Percentiles rank a stretch among this genome's conserved stretches.
Evolutionary conservation across 192 early-diverging fungal genomes (phyloP).

Genomic region (Coemansia sp.): DNA sequence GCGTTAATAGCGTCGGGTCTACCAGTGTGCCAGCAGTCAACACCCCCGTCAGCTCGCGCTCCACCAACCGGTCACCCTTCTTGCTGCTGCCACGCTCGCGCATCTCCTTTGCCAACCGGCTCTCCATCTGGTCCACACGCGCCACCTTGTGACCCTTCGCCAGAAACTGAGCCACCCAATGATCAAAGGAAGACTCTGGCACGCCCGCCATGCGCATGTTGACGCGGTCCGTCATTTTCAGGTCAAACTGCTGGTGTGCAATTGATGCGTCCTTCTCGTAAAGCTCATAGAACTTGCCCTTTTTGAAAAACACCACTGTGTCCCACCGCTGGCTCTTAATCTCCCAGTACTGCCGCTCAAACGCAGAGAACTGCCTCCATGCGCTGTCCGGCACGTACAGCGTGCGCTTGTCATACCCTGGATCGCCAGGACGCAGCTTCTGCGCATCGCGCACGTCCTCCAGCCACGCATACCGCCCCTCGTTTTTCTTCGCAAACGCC

Average conservation of each 20-base stretch:
- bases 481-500: conserved; percentile 84
- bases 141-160: conserved; percentile 96
- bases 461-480: conserved; percentile 84
- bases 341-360: conserved; percentile 99
- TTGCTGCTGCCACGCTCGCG: conserved; percentile 61
- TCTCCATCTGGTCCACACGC: conserved; percentile 97
- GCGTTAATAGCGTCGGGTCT: conserved; percentile 80
- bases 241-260: conserved; percentile 92
- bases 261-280: conserved; percentile 98
- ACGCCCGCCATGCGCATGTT: conserved; percentile 99
- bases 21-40: conserved; percentile 90
- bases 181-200: conserved; percentile 89
- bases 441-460: conserved; percentile 78
- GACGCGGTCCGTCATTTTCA: conserved; percentile 91
- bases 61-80: conserved; percentile 77
- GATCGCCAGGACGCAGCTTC: conserved; percentile 62
- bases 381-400: conserved; percentile 76
- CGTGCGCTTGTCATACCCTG: conserved; percentile 90
- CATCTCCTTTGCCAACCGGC: conserved; percentile 88
- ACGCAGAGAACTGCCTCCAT: conserved; percentile 86
- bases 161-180: conserved; percentile 95
- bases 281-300: conserved; percentile 98
- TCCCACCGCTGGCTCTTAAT: conserved; percentile 94
- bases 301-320: conserved; percentile 97
- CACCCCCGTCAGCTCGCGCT: conserved; percentile 80